Base-by-base conservation (phyloP, 1,284 basidiomycete species). In the Ustilago nuda region DNA sequence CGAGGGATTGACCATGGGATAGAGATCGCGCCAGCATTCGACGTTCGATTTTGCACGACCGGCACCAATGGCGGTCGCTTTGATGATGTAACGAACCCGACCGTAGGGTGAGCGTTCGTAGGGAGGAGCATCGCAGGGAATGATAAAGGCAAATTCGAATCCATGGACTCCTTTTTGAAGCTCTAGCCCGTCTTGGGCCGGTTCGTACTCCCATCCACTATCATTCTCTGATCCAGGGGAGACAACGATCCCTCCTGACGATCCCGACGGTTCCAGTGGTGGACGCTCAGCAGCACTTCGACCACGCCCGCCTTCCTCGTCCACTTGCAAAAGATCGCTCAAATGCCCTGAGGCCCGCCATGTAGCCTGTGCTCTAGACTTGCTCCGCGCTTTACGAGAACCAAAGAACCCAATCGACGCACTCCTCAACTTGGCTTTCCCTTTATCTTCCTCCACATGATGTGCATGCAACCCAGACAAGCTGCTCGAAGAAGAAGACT, bases 91-190 rank as follows among this genome's bases (percentile, higher is more conserved):
- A n/a, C 84, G 66, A 2, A 84, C 80, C 15, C 83, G 56, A 35
- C 84, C 84, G 35, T 78, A 85, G 5, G 83, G 80, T 8, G 79
- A 82, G 30, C 84, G 78, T 55, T 85, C 83, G 69, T 85, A 85
- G 3, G 84, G 82, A 13, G 84, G 80, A 19, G 78, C 72, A 57
- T 84, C 80, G 39, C 83, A 77, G 1, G 82, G 82, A 17, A 85
- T 73, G 60, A 85, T 85, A 45, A 85, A 85, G 11, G 84, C 83
- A 53, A 84, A 85, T 39, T 85, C 84, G 41, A 85, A 85, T n/a
- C 82, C 82, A 56, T 85, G 84, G 3, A 85, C 82, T n/a, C 84
- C 84, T 43, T 84, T 85, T 19, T 71, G 73, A 35, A 85, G 70
- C 36, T 81, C 80, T 1, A 85, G 55, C 1, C 84, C 84, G n/a